phyloP scores from a whole-genome alignment of 2,329 filamentous ascomycete species.

The Fonsecaea multimorphosa region DNA sequence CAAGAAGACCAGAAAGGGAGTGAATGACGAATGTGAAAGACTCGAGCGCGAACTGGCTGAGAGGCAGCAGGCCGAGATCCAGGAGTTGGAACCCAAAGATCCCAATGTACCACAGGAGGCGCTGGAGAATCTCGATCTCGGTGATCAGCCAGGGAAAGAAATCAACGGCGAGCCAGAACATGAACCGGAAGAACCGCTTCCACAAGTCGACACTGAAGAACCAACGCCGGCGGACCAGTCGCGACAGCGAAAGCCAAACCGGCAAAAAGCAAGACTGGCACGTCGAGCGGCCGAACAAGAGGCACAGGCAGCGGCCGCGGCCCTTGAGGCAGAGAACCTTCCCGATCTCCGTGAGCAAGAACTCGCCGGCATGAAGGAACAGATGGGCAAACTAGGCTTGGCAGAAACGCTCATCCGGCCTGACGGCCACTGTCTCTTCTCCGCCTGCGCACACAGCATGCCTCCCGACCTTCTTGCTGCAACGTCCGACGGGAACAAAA shows the following conservation, averaged over 20 bases:
- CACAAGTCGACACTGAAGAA: slow-evolving; percentile 15
- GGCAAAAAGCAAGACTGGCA: slow-evolving; percentile 89
- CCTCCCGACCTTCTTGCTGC: slow-evolving; percentile 33
- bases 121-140: slow-evolving; percentile 46
- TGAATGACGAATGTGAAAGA: slow-evolving; percentile 69
- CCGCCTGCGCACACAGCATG: slow-evolving; percentile 86
- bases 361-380: slow-evolving; percentile 70
- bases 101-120: slow-evolving; percentile 27
- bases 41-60: slow-evolving; percentile 63
- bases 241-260: slow-evolving; percentile 75
- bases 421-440: slow-evolving; percentile 94
- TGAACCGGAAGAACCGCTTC: slow-evolving; percentile 14
- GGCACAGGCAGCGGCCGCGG: slow-evolving; percentile 69
- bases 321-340: slow-evolving; percentile 74
- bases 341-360: slow-evolving; percentile 76
- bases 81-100: slow-evolving; percentile 35
- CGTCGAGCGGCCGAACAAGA: slow-evolving; percentile 85
- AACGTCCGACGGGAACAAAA: slow-evolving; percentile 39
- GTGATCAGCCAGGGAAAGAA: slow-evolving; percentile 40
- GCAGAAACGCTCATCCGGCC: slow-evolving; percentile 80
- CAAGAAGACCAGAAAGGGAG: slow-evolving; percentile 75
- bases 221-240: slow-evolving; percentile 23
- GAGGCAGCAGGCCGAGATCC: slow-evolving; percentile 52
- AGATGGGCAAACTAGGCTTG: slow-evolving; percentile 69
- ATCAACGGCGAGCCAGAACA: slow-evolving; percentile 37